Percentiles rank a stretch among this genome's conserved stretches.
Conservation (phyloP, 257 asterid species). For the Gentiana dahurica region DNA sequence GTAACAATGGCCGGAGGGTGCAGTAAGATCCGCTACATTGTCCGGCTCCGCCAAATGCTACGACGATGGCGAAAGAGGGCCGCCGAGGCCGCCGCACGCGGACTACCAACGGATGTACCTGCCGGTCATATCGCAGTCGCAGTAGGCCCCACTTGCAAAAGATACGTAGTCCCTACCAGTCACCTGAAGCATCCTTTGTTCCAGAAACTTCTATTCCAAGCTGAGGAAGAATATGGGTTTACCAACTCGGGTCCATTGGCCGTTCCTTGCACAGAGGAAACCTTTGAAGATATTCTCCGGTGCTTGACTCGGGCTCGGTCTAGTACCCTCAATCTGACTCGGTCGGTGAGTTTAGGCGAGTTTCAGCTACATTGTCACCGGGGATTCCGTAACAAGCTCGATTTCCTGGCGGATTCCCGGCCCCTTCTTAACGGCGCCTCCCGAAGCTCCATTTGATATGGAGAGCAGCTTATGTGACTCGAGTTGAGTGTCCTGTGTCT, state of each 20-base stretch:
- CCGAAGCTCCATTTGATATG: slow-evolving; percentile 10
- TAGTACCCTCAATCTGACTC: slow-evolving; percentile 1
- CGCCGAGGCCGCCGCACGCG: slow-evolving; percentile 16
- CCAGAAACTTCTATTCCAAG: slow-evolving; percentile 30
- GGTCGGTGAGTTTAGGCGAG: slow-evolving; percentile 18
- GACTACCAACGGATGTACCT: slow-evolving; percentile 30
- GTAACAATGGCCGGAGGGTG: slow-evolving; percentile 21
- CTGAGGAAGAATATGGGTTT: slow-evolving; percentile 54
- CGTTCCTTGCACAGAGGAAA: slow-evolving; percentile 45
- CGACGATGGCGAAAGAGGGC: slow-evolving; percentile 47
- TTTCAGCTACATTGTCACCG: slow-evolving; percentile 25
- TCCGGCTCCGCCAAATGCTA: slow-evolving; percentile 39
- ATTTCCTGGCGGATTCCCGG: slow-evolving; percentile 20
- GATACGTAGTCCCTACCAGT: slow-evolving; percentile 38
- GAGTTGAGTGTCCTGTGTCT: neutral
- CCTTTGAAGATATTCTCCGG: slow-evolving; percentile 34
- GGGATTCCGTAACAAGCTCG: slow-evolving; percentile 17
- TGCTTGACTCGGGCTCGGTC: slow-evolving; percentile 26
- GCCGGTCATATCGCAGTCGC: slow-evolving; percentile 41
- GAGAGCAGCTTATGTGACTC: neutral
- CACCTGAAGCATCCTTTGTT: slow-evolving; percentile 45
- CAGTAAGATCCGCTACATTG: slow-evolving; percentile 39
- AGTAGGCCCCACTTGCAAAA: slow-evolving; percentile 24
- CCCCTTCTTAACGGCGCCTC: slow-evolving; percentile 22
- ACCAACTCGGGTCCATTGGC: slow-evolving; percentile 32